A percentile compares a stretch with the other conserved stretches of the same genome.
phyloP scores from a whole-genome alignment of 495 filamentous ascomycete genomes.

The Aeminium ludgeri region DNA sequence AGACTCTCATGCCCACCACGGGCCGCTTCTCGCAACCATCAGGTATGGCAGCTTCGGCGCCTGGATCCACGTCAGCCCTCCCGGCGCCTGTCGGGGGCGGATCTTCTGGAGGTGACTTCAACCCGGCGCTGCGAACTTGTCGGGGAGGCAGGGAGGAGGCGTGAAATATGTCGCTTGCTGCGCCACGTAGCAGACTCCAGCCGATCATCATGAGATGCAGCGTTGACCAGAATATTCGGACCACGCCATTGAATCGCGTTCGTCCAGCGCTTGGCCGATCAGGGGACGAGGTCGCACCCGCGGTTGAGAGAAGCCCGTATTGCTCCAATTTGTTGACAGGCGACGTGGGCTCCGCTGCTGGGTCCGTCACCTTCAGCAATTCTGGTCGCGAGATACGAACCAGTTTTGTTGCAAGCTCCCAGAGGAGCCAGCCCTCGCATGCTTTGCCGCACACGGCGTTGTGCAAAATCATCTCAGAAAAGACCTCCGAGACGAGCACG shows the following conservation, averaged over 20 bases:
- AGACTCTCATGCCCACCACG: slow-evolving; percentile 55
- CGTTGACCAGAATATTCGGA: slow-evolving; percentile 1
- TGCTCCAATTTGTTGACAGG: slow-evolving; percentile 17
- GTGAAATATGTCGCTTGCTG: slow-evolving; percentile 5
- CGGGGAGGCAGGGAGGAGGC: slow-evolving; percentile 2
- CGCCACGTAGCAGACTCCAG: slow-evolving; percentile 3
- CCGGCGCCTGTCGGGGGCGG: neutral
- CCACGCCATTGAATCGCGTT: neutral
- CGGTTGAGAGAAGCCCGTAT: slow-evolving; percentile 21
- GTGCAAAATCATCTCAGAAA: slow-evolving; percentile 72
- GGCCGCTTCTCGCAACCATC: slow-evolving; percentile 36
- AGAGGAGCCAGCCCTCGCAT: slow-evolving; percentile 74
- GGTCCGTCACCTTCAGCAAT: neutral
- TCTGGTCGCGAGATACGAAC: slow-evolving; percentile 20
- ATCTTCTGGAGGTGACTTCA: neutral
- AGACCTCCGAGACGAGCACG: slow-evolving; percentile 62
- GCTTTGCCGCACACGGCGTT: slow-evolving; percentile 57
- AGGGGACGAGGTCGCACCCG: neutral
- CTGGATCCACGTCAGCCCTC: neutral
- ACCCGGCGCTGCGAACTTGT: neutral
- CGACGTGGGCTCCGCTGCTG: neutral
- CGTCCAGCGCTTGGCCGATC: too few relatives aligned
- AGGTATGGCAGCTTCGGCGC: neutral
- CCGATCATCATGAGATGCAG: slow-evolving; percentile 1
- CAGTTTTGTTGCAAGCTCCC: slow-evolving; percentile 57